These are phyloP conservation scores for Durusdinium trenchii DNA, from an alignment of 73 alveolate species.

Conservation along the genomic window DNA sequence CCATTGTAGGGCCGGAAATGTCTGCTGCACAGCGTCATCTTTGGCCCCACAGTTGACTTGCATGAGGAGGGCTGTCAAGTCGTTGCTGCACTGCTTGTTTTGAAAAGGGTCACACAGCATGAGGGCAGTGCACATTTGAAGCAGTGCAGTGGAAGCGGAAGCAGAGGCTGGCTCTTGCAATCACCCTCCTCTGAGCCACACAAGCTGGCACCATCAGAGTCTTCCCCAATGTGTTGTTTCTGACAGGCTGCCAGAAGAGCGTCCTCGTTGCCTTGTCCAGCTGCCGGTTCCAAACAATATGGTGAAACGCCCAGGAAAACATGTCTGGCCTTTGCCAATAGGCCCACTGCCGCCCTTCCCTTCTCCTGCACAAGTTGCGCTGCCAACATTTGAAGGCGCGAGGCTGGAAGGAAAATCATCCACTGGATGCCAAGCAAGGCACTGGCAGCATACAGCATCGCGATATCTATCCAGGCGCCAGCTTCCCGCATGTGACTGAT, in stretches of 20 bases:
- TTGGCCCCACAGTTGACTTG: background rate
- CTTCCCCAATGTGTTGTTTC: background rate
- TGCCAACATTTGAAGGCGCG: background rate
- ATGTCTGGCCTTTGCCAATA: background rate
- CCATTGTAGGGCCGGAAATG: constrained; percentile 2
- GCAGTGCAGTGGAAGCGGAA: background rate
- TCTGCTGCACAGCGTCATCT: background rate
- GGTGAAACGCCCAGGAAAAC: too few relatives aligned
- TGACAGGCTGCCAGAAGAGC: too few relatives aligned
- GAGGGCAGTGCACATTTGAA: background rate
- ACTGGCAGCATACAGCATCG: constrained; percentile 37
- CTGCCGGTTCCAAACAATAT: too few relatives aligned
- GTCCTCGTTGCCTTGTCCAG: too few relatives aligned
- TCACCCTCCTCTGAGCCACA: background rate
- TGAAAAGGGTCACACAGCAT: constrained; percentile 16
- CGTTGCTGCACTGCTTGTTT: background rate
- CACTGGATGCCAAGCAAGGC: constrained; percentile 4
- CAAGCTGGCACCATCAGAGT: background rate
- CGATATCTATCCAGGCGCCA: constrained; percentile 4
- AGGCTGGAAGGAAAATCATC: background rate
- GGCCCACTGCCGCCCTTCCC: background rate
- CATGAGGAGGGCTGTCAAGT: background rate
- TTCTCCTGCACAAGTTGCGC: background rate
- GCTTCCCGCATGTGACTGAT: background rate
- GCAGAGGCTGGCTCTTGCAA: background rate